phyloP scores from a whole-genome alignment of 1,139 yeast genomes.

The Saccharomyces pastorianus region DNA sequence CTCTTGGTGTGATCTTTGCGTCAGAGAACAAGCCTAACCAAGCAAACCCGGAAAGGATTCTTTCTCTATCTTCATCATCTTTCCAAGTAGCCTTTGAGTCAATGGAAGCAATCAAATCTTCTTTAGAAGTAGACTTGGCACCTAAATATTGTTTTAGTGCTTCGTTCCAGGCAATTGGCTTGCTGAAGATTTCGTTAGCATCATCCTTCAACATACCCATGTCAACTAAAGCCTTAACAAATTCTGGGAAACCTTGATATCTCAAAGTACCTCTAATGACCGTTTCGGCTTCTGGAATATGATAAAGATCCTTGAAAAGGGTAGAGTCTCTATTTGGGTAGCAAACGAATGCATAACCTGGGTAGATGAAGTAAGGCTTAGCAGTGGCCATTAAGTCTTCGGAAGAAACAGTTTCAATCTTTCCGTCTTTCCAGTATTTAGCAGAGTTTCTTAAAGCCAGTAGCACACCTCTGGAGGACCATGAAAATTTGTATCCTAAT shows the following conservation, averaged over 20 bases:
- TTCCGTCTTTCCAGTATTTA: slow-evolving; percentile 78
- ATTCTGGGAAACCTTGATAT: slow-evolving; percentile 98
- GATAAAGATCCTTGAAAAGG: slow-evolving; percentile 80
- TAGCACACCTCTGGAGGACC: slow-evolving; percentile 97
- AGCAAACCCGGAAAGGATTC: slow-evolving; percentile 79
- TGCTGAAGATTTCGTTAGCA: slow-evolving; percentile 48
- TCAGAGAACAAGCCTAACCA: slow-evolving; percentile 93
- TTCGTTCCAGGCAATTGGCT: slow-evolving; percentile 74
- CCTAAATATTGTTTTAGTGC: slow-evolving; percentile 73
- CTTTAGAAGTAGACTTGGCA: slow-evolving; percentile 59
- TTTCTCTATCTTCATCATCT: slow-evolving; percentile 70
- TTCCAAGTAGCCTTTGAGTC: slow-evolving; percentile 73
- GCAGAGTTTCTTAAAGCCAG: slow-evolving; percentile 93
- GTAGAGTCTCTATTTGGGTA: slow-evolving; percentile 99
- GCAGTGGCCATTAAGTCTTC: slow-evolving; percentile 95
- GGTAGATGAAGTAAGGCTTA: slow-evolving; percentile 88
- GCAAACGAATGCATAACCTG: slow-evolving; percentile 89
- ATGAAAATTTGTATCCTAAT: slow-evolving; percentile 94
- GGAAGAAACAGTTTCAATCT: slow-evolving; percentile 69
- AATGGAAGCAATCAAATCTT: slow-evolving; percentile 68
- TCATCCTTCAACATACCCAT: slow-evolving; percentile 85
- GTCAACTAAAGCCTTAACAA: slow-evolving; percentile 89
- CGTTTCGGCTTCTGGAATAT: slow-evolving; percentile 95
- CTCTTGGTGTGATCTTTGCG: slow-evolving; percentile 71
- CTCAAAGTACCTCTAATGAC: slow-evolving; percentile 95